Evolutionary conservation across 495 filamentous ascomycete genomes (phyloP).

Genomic region (Penicillium turbatum): DNA sequence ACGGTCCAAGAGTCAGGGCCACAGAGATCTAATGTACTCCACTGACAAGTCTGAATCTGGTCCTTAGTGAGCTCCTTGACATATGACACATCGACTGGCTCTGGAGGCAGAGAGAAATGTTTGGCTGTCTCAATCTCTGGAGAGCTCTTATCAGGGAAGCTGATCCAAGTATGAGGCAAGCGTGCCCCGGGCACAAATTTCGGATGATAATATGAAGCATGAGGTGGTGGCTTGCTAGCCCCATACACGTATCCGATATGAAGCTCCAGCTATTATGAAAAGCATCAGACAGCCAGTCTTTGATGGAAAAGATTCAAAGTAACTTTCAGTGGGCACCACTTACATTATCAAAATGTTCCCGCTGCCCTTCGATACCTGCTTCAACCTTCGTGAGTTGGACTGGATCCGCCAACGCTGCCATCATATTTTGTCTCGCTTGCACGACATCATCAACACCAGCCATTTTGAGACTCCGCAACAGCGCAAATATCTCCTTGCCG

Average conservation of each 20-base stretch:
- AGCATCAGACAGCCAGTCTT: neutral
- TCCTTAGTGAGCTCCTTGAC: slow-evolving; percentile 13
- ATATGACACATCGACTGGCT: slow-evolving; percentile 20
- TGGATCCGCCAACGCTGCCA: neutral
- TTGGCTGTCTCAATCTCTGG: neutral
- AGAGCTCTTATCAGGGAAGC: neutral
- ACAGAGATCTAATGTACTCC: slow-evolving; percentile 27
- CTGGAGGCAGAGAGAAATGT: neutral
- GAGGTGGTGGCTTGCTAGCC: slow-evolving; percentile 14
- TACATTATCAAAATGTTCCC: slow-evolving; percentile 30
- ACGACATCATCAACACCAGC: slow-evolving; percentile 11
- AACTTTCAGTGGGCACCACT: too few relatives aligned
- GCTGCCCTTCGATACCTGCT: slow-evolving; percentile 23
- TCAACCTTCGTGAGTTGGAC: slow-evolving; percentile 3
- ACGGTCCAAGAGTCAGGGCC: slow-evolving; percentile 19
- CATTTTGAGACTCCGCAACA: slow-evolving; percentile 23
- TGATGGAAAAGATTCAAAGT: neutral
- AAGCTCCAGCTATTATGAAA: slow-evolving; percentile 13
- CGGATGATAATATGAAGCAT: slow-evolving; percentile 23
- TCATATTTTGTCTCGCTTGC: slow-evolving; percentile 8
- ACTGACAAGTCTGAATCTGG: slow-evolving; percentile 14
- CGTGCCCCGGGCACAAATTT: slow-evolving; percentile 20
- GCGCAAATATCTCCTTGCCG: slow-evolving; percentile 23
- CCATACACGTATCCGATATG: slow-evolving; percentile 34
- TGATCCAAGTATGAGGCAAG: slow-evolving; percentile 26